Evolutionary conservation across 2,329 filamentous ascomycete species (phyloP).

Genomic region (Monosporascus ibericus): DNA sequence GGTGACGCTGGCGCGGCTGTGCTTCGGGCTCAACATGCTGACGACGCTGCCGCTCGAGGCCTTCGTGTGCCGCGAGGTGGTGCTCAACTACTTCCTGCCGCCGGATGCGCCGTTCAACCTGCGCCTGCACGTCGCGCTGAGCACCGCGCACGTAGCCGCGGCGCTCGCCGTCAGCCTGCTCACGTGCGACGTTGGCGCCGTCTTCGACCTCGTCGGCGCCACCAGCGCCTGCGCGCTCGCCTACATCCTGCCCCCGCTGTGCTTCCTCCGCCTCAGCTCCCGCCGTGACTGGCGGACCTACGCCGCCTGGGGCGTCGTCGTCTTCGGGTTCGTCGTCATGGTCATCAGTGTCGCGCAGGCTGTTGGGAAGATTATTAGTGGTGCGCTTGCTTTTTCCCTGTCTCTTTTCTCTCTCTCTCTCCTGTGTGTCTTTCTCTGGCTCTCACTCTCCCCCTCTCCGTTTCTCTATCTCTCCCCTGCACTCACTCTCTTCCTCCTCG

Average conservation of each 20-base stretch:
- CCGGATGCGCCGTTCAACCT: slow-evolving; percentile 66
- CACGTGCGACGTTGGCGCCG: slow-evolving; percentile 88
- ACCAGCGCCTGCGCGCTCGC: slow-evolving; percentile 91
- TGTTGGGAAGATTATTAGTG: slow-evolving; percentile 57
- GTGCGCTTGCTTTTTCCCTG: slow-evolving; percentile 20
- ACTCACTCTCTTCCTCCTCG: not conserved
- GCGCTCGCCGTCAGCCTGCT: slow-evolving; percentile 74
- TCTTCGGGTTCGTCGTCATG: slow-evolving; percentile 77
- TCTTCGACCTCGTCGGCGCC: slow-evolving; percentile 93
- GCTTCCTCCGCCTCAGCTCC: slow-evolving; percentile 88
- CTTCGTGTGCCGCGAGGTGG: slow-evolving; percentile 95
- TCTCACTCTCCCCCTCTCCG: not conserved
- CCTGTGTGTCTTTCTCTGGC: too few species aligned
- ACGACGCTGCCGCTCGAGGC: slow-evolving; percentile 93
- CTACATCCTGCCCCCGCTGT: slow-evolving; percentile 90
- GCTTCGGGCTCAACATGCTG: slow-evolving; percentile 98
- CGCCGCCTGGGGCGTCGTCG: slow-evolving; percentile 65
- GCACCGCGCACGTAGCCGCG: slow-evolving; percentile 70
- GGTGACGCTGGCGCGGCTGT: slow-evolving; percentile 91
- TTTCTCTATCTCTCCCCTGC: slow-evolving; percentile 16
- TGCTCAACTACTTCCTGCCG: slow-evolving; percentile 75
- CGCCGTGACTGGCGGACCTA: slow-evolving; percentile 66
- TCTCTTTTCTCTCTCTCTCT: slow-evolving; percentile 6
- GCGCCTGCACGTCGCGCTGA: slow-evolving; percentile 80
- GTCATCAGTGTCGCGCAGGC: slow-evolving; percentile 71